Evolutionary conservation across 495 filamentous ascomycete species (phyloP).

Genomic region (Thermochaetoides thermophila): DNA sequence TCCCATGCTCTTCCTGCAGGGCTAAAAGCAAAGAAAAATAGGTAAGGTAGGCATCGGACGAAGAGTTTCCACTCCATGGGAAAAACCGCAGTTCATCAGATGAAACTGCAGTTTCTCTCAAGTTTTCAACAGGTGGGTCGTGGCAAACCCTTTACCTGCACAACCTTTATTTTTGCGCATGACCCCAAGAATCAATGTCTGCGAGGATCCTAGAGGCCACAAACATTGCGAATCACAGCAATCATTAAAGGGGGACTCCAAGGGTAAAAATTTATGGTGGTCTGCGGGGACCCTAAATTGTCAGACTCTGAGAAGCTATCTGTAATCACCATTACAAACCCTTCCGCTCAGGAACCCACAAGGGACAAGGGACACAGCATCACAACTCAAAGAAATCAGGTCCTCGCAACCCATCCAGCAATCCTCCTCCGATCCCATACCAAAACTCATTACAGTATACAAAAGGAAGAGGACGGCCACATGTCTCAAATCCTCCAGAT

Average conservation of each 20-base stretch:
- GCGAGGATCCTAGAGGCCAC: background rate
- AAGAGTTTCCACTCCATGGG: too few relatives aligned
- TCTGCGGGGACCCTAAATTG: constrained; percentile 10
- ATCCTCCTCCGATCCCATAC: constrained; percentile 8
- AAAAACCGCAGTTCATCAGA: too few relatives aligned
- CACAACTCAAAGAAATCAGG: background rate
- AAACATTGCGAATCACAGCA: background rate
- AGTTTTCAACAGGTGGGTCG: too few relatives aligned
- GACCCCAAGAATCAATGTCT: too few relatives aligned
- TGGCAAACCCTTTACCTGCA: too few relatives aligned
- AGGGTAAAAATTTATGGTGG: constrained; percentile 7
- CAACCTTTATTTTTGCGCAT: too few relatives aligned
- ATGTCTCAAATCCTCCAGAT: constrained; percentile 14
- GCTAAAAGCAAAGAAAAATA: too few relatives aligned
- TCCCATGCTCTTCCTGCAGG: too few relatives aligned
- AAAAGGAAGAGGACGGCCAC: constrained; percentile 15
- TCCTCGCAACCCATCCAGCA: constrained; percentile 7
- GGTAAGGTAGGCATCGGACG: too few relatives aligned
- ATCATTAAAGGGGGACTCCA: background rate
- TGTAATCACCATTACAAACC: too few relatives aligned
- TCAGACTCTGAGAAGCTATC: constrained; percentile 6
- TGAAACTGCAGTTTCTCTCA: too few relatives aligned
- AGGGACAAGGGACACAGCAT: background rate
- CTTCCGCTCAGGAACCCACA: constrained; percentile 1
- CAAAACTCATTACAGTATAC: constrained; percentile 8